Evolutionary conservation across 2,329 filamentous ascomycete genomes (phyloP), one percentile per base, ranked within the genome.

Genomic region (Fusarium coicis): DNA sequence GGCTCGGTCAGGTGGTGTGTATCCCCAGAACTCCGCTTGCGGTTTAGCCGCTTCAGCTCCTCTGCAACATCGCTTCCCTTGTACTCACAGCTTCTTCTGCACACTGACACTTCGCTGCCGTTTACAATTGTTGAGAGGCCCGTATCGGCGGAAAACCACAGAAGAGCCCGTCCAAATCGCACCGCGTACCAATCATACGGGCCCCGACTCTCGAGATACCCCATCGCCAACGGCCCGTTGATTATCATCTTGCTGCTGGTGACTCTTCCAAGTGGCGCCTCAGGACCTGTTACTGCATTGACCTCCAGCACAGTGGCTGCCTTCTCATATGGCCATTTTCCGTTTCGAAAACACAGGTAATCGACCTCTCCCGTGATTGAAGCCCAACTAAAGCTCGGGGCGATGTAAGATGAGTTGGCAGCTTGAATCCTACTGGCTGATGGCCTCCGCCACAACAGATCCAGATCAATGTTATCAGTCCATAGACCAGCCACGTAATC

Each of bases 401-500:
- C 76, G 4, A 69, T 66, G 50, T 65, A 74, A 21, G 40, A 32
- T 42, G 58, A 42, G 28, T 40, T 65, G 46, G 14, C 58, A 21
- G 50, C 28, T 32, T 42, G 65, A 23, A 52, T 43, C 18, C 26
- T 23, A 23, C 39, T 66, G 26, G 44, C 40, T 66, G 34, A 46
- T 18, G 43, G 43, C 47, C 68, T 65, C 30, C 63, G 68, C 75
- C 76, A 78, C 16, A 76, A 53, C 8, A 78, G 61, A 34, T 77
- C 76, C 26, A 69, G 39, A n/a, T 73, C 50, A 18, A 78, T 72
- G 23, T 76, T 77, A n/a, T 74, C 56, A 4, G 40, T 39, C 80
- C 80, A 81, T 26, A 81, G 43, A 2, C 80, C 79, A 1, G 80
- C 80, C 2, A 74, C 62, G 53, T 81, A 81, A 14, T 74, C 54